Base-by-base conservation (phyloP, 768 basidiomycete species). In the Kwoniella dendrophila region DNA sequence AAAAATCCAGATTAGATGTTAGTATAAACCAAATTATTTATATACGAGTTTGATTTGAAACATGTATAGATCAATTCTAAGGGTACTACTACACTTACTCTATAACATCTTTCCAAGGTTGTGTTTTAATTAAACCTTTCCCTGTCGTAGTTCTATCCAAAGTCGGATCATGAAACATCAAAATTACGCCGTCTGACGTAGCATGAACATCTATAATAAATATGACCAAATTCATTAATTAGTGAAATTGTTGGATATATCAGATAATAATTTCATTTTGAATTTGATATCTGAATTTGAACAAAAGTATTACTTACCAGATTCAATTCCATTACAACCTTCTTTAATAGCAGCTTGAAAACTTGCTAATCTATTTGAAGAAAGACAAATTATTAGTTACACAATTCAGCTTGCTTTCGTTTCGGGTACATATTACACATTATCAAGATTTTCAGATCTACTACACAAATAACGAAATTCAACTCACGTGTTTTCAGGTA, bases 81-180 rank as follows among this genome's bases (percentile, higher is more conserved):
- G 8, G 36, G 36, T 38, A 27, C 34, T 22, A 22, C 14, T n/a
- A 7, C 8, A 68, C 74, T 58, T 57, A 79, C 76, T 78, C 76
- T 27, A 79, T 78, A 1, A 67, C 76, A 14, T 71, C 78, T 4
- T 64, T 41, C 80, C 77, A 80, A 7, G 71, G 69, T 34, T 79
- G 77, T 18, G 64, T 63, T 30, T 68, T 70, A 54, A 79, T 78
- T 41, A 68, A 49, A 1, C 80, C 80, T 11, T 59, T 76, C 4
- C 79, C 80, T n/a, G 68, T 72, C 1, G 79, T 80, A 14, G 80
- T 80, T n/a, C 80, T 50, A 53, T 79, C 78, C 36, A 80, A 56
- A 2, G 71, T 72, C 0, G 79, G 74, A 62, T 80, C 80, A 55
- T 80, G 80, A 45, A 80, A 79, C 74, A 80, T 77, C 48, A 80